These are phyloP conservation scores for Verticillium nonalfalfae DNA, from an alignment of 2,329 filamentous ascomycete species.

Conservation along the genomic window DNA sequence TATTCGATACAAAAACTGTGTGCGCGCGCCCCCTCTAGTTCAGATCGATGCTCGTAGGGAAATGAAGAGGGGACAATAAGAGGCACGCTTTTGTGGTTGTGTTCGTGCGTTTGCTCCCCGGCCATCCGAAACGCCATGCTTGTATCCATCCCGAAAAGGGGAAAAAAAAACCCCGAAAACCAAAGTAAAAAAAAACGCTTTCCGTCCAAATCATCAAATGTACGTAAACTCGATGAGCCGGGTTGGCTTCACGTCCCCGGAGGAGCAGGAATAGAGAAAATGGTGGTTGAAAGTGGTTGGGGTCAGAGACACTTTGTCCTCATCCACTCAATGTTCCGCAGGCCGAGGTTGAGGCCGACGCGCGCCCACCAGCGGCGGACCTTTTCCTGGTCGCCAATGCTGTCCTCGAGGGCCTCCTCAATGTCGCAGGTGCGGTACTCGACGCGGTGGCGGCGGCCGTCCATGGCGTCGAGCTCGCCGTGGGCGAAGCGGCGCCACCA, in stretches of 20 bases:
- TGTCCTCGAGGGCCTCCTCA: constrained; percentile 88
- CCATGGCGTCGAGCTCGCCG: constrained; percentile 47
- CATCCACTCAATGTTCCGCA: constrained; percentile 87
- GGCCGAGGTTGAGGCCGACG: constrained; percentile 74
- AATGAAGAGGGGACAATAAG: no score
- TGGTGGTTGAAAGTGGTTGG: no score
- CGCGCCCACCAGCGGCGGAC: constrained; percentile 83
- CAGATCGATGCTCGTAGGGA: not conserved
- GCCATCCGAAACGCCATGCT: not conserved
- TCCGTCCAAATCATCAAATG: not conserved
- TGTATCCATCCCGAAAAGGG: not conserved
- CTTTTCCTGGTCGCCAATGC: constrained; percentile 64
- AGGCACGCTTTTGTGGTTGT: not conserved
- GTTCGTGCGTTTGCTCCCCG: not conserved
- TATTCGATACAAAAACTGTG: not conserved
- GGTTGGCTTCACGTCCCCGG: no score
- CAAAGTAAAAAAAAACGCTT: not conserved
- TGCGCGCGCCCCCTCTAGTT: not conserved
- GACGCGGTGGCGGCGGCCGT: constrained; percentile 57
- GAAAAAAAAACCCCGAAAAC: not conserved
- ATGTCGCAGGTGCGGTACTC: constrained; percentile 96
- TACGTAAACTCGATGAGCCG: not conserved
- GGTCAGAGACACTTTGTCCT: constrained; percentile 59
- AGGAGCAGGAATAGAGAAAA: constrained; percentile 19
- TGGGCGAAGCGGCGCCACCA: constrained; percentile 79